Base-by-base conservation (phyloP, 371 early-diverging fungal genomes). In the Circinella umbellata region DNA sequence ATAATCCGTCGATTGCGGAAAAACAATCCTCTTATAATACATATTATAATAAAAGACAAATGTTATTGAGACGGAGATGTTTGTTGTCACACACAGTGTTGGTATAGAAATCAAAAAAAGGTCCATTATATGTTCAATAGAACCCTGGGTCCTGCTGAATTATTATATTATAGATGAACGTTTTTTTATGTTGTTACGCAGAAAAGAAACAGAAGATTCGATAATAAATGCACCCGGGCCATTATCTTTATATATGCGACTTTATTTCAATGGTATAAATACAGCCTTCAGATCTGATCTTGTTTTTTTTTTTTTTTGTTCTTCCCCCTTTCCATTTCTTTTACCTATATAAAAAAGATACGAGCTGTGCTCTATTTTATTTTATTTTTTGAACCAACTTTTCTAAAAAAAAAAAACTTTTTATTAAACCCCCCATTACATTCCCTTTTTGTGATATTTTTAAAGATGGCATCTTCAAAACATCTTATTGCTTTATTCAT, bases 381-480 rank as follows among this genome's bases (percentile, higher is more conserved):
- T 27, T 27, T 27, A 27, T 27, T 27, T 27, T 27, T 27, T 27
- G 27, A 27, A 27, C 27, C 27, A 27, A 27, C 27, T 27, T 27
- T 27, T 27, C 27, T 27, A 27, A 27, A 27, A 11, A n/a, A n/a
- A n/a, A 51, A 51, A 13, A 57, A 18, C 57, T 27, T 27, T 27
- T 27, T 27, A 27, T 27, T 27, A 27, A 27, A 27, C 27, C 27
- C 27, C 27, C 57, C 57, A 57, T 57, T 14, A 18, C 57, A 57
- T 57, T 57, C 57, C 57, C 57, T 57, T 13, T 57, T 51, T 51
- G 51, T 51, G 5, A 14, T 51, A 4, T 51, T 13, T 51, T n/a
- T 15, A 5, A 13, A 34, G 34, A 64, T 64, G 64, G 49, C 64
- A 34, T 64, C 49, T 36, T 46, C 64, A 46, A 46, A 64, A 64